Base-by-base conservation (phyloP, 805 yeast genomes). In the Pichia pseudocactophila region DNA sequence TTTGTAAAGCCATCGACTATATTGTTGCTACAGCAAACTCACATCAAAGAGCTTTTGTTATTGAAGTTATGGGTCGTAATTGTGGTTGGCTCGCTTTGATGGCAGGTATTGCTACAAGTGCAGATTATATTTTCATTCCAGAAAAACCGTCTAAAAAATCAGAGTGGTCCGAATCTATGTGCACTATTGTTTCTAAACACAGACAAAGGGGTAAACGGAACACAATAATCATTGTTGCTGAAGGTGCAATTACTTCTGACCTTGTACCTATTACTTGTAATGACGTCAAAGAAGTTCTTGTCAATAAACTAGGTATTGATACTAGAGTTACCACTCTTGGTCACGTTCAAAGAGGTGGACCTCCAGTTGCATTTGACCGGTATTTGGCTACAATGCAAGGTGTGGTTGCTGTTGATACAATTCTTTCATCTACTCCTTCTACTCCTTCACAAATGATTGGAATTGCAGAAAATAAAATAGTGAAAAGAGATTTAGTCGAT, bases 1-100 rank as follows among this genome's bases (percentile, higher is more conserved):
- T 82, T 50, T 76, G 83, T 54, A 77, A 79, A 55, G 76, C 79
- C 62, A 75, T 83, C 49, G 94, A 83, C 62, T 83, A 80, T 57
- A 82, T 83, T 47, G 90, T 82, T 59, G 87, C 89, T 19, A 83
- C 94, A 19, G 94, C 94, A 19, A 74, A 75, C 40, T 82, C 89
- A 1, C 94, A 83, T 60, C 81, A 87, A 26, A 68, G 94, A 58
- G 92, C 90, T 4, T 83, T 83, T 55, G 85, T 83, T 33, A 78
- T 83, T 34, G 94, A 83, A 65, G 94, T 83, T 16, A 83, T 83
- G 94, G 94, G 94, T 46, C 72, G 94, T 63, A 88, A 83, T 60
- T 83, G 94, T 68, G 94, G 94, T 49, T 83, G 94, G 94, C 69
- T 83, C 49, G 90, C 84, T 1, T 65, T 83, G 48, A 77, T 82